These are phyloP conservation scores for Dryas alaskensis DNA, from an alignment of 306 rosid species.

Conservation along the genomic window DNA sequence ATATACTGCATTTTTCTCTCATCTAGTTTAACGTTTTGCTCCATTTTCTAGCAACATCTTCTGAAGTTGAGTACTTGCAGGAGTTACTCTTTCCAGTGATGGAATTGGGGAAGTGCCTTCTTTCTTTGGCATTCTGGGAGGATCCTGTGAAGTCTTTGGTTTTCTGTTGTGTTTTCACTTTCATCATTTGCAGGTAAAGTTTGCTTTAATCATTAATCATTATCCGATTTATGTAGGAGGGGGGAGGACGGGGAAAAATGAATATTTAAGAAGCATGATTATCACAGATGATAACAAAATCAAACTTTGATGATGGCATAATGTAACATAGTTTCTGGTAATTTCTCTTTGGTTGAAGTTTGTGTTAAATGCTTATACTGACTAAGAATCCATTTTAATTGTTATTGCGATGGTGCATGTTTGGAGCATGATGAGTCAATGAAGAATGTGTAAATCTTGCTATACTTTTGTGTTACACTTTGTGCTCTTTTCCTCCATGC, in stretches of 20 bases:
- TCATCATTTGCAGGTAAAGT: constrained; percentile 74
- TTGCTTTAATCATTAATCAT: constrained; percentile 16
- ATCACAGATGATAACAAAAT: background rate
- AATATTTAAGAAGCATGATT: background rate
- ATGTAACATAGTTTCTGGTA: background rate
- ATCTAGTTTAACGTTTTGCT: background rate
- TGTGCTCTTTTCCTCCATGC: background rate
- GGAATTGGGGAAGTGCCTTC: constrained; percentile 62
- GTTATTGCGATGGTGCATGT: background rate
- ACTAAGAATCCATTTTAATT: background rate
- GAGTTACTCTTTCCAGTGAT: constrained; percentile 77
- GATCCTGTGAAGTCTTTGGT: constrained; percentile 74
- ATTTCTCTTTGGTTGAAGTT: background rate
- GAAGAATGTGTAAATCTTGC: background rate
- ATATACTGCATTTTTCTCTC: constrained; percentile 6
- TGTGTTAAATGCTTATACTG: background rate
- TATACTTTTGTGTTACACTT: background rate
- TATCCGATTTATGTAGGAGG: background rate
- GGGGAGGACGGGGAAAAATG: background rate
- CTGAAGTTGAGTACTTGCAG: constrained; percentile 45
- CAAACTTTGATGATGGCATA: background rate
- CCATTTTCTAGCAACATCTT: constrained; percentile 9
- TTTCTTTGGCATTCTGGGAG: constrained; percentile 77
- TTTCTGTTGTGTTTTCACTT: constrained; percentile 66
- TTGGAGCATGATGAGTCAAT: background rate